Percentiles rank a stretch among this genome's conserved stretches.
These are phyloP conservation scores for Cenococcum geophilum DNA, from an alignment of 495 filamentous ascomycete genomes.

Conservation along the genomic window DNA sequence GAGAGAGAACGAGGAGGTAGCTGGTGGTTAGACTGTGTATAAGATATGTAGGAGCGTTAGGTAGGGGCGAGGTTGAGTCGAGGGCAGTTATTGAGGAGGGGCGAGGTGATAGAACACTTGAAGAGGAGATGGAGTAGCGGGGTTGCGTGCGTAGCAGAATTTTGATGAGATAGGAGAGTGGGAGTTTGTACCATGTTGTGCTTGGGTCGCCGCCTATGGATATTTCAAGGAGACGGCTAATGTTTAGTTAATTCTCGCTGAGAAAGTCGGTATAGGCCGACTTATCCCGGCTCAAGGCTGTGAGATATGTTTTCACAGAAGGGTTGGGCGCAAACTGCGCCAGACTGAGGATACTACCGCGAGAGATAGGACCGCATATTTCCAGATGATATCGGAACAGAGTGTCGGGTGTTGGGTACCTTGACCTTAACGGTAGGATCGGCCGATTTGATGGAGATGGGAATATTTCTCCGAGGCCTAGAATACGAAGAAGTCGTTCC, in stretches of 20 bases:
- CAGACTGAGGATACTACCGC: conserved; percentile 41
- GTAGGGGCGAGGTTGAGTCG: conserved; percentile 35
- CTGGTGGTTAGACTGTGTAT: conserved; percentile 46
- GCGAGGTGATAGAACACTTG: conserved; percentile 42
- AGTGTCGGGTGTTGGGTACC: conserved; percentile 38
- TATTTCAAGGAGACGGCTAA: conserved; percentile 31
- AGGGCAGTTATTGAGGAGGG: conserved; percentile 44
- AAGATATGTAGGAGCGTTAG: not conserved
- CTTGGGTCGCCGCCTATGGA: conserved; percentile 13
- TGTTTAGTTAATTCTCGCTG: conserved; percentile 38
- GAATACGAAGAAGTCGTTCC: conserved; percentile 36
- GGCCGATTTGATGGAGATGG: conserved; percentile 32
- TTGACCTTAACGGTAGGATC: not conserved
- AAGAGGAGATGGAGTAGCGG: conserved; percentile 53
- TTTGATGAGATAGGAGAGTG: conserved; percentile 45
- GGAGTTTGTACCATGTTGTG: conserved; percentile 39
- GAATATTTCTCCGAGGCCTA: conserved; percentile 37
- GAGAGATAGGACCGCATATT: conserved; percentile 45
- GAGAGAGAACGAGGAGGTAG: conserved; percentile 42
- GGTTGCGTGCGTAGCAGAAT: conserved; percentile 42
- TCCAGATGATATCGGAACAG: conserved; percentile 48
- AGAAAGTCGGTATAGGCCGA: conserved; percentile 37
- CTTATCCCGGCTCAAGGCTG: conserved; percentile 37
- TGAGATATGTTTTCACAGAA: conserved; percentile 38
- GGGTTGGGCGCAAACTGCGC: conserved; percentile 44